Evolutionary conservation across 164 flowering plant species (phyloP), one percentile per base, ranked within the genome.

Genomic region (Platanus orientalis): DNA sequence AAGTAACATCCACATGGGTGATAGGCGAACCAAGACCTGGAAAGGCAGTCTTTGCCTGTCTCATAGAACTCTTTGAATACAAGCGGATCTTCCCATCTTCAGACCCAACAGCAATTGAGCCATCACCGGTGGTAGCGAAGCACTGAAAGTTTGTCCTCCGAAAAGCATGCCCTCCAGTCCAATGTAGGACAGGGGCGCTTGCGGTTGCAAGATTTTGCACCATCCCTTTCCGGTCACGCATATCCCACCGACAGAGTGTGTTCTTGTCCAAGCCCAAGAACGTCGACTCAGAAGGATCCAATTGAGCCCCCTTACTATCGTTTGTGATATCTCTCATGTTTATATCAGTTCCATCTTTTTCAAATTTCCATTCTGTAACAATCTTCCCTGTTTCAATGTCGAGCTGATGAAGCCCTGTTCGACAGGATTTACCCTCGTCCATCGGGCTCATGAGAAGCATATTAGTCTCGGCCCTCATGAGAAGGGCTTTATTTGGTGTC

Each of bases 1-100:
- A 95, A 23, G 99, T 95, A 49, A 88, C 97, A 78, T 95, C 99
- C 40, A 95, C 97, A 72, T 92, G 92, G 59, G 94, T 92, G 36
- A 95, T 83, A 2, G 97, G 97, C 0, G 94, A 86, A 23, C 99
- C 99, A 66, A 95, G 92, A 26, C 99, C 97, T 1, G 99, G 99
- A 62, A 95, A 92, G 42, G 99, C 97, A 26, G 99, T 95, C 72
- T 95, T 95, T 26, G 99, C 99, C 75, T 76, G 84, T 64, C 99
- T 79, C 97, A 95, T 95, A 0, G 99, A 85, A 63, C 69, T 83
- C 66, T 54, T 85, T 0, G 99, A 95, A 68, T 95, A 95, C 76
- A 95, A 69, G 16, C 99, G 68, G 25, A 95, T 88, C 88, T 95
- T 95, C 71, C 99, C 99, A 80, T 95, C 99, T 60, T 88, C 69